Evolutionary conservation across 805 yeast species (phyloP).

Genomic region (Candida mattraensis): DNA sequence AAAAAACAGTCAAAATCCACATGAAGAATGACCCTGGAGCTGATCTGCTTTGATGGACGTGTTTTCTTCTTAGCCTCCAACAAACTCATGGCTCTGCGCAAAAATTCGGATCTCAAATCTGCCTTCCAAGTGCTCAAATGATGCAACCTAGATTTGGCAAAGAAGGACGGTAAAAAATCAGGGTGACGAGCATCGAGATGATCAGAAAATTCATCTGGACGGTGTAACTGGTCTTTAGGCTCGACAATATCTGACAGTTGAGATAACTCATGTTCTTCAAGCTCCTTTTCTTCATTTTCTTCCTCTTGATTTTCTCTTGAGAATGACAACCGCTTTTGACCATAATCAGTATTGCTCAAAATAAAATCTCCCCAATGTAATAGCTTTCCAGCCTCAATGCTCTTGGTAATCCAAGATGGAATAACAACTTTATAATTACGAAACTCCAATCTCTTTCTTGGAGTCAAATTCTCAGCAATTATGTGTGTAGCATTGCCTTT

Average conservation of each 20-base stretch:
- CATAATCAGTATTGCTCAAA: constrained; percentile 51
- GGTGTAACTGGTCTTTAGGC: constrained; percentile 12
- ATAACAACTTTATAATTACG: constrained; percentile 69
- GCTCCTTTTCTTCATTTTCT: constrained; percentile 5
- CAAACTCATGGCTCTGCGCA: constrained; percentile 42
- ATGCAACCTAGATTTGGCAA: constrained; percentile 80
- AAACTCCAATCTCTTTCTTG: constrained; percentile 67
- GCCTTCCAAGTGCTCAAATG: constrained; percentile 88
- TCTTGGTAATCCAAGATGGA: constrained; percentile 80
- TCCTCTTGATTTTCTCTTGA: constrained; percentile 2
- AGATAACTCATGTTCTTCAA: constrained; percentile 6
- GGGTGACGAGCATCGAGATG: constrained; percentile 71
- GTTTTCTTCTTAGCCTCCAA: constrained; percentile 10
- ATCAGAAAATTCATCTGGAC: constrained; percentile 12
- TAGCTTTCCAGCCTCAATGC: constrained; percentile 46
- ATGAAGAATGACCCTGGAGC: constrained; percentile 63
- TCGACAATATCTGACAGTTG: constrained; percentile 10
- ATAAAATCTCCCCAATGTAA: constrained; percentile 73
- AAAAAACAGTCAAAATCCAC: constrained; percentile 94
- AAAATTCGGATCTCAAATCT: constrained; percentile 61
- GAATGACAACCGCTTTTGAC: constrained; percentile 46
- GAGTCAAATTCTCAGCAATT: constrained; percentile 75
- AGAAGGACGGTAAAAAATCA: constrained; percentile 67
- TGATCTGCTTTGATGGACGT: neutral
- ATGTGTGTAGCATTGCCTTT: constrained; percentile 83